Conservation (phyloP, 73 alveolate species). For the Tetrahymena borealis region DNA sequence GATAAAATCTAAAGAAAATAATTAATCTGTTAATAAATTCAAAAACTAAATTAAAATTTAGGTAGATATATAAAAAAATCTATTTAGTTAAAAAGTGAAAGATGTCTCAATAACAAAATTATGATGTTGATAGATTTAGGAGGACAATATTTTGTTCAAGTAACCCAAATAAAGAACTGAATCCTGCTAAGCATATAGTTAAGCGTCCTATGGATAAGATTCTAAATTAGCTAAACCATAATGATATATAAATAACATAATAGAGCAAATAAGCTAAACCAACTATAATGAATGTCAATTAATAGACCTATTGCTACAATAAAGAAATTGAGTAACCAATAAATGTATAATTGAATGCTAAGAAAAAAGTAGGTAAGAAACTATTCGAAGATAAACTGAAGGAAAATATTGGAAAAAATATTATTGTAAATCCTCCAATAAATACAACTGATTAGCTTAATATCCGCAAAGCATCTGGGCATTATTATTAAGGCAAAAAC, state of each 20-base stretch:
- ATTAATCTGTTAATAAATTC: background rate
- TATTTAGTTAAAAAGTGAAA: background rate
- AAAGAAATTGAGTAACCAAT: background rate
- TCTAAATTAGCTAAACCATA: background rate
- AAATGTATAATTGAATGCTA: background rate
- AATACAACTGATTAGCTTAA: background rate
- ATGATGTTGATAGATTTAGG: background rate
- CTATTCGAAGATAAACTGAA: background rate
- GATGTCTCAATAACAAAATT: background rate
- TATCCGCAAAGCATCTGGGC: background rate
- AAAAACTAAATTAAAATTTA: background rate
- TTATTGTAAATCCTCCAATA: background rate
- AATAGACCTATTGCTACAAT: background rate
- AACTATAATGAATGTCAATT: background rate
- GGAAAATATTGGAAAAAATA: background rate
- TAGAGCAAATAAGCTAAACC: background rate
- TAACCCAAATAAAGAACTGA: background rate
- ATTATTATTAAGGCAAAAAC: background rate
- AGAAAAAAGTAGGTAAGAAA: background rate
- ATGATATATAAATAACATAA: background rate
- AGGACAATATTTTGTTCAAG: background rate
- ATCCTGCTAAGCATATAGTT: background rate
- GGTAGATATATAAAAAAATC: background rate
- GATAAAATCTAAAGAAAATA: background rate
- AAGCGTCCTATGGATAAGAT: background rate